Conservation (phyloP, 345 rosid species). For the Dimocarpus longan region DNA sequence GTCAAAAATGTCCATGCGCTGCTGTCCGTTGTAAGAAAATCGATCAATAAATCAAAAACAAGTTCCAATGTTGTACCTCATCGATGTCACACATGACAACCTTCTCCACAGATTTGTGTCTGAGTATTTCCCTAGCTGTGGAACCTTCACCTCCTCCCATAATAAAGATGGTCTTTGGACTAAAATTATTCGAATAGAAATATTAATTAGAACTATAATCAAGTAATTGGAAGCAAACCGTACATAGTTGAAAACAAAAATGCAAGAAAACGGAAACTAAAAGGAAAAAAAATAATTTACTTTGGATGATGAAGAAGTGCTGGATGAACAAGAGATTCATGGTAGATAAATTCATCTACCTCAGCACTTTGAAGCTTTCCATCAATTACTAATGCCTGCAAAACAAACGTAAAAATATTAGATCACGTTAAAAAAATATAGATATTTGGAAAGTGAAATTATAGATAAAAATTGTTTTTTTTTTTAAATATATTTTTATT, state of each 20-base stretch:
- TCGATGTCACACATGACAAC: slow-evolving; percentile 72
- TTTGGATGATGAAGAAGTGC: slow-evolving; percentile 55
- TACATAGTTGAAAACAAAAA: not conserved
- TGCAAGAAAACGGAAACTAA: not conserved
- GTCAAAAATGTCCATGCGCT: not conserved
- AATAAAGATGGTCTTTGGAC: slow-evolving; percentile 51
- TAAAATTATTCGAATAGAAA: slow-evolving; percentile 11
- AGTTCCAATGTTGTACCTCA: slow-evolving; percentile 34
- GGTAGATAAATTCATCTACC: slow-evolving; percentile 71
- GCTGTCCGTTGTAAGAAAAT: too few relatives aligned
- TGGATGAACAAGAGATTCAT: slow-evolving; percentile 70
- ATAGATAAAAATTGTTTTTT: not conserved
- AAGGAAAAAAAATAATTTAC: slow-evolving; percentile 26
- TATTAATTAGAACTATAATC: not conserved
- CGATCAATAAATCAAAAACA: not conserved
- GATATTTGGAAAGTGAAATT: not conserved
- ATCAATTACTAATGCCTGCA: slow-evolving; percentile 62
- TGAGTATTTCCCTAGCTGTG: slow-evolving; percentile 62
- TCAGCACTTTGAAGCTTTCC: slow-evolving; percentile 81
- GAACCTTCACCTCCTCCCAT: slow-evolving; percentile 87
- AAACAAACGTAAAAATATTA: not conserved
- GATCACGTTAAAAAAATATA: not conserved
- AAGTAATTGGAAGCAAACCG: not conserved
- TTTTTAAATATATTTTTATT: not conserved
- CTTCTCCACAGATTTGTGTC: slow-evolving; percentile 49